Conservation (phyloP, 2,329 filamentous ascomycete species). For the Colletotrichum abscissum region DNA sequence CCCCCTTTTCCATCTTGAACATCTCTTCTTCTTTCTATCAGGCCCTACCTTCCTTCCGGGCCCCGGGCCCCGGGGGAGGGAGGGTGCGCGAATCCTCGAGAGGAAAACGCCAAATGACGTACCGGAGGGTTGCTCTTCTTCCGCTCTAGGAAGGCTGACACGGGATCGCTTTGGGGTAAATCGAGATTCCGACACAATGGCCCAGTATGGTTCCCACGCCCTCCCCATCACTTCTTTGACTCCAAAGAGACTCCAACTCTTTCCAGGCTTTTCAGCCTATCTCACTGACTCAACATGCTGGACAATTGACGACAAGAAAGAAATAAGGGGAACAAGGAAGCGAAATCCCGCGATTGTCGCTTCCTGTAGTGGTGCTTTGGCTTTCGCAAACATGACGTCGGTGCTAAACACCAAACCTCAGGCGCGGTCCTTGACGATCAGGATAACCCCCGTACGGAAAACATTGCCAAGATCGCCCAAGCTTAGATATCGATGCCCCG, state of each 20-base stretch:
- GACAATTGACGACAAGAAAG: not conserved
- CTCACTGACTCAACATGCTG: not conserved
- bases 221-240: too few species aligned
- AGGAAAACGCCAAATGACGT: conserved; percentile 26
- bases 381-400: conserved; percentile 20
- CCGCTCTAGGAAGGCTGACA: conserved; percentile 30
- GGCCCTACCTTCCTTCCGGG: too few species aligned
- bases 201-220: not conserved
- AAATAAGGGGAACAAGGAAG: not conserved
- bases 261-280: not conserved
- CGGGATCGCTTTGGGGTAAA: conserved; percentile 25
- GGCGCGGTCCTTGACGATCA: not conserved
- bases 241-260: not conserved
- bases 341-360: not conserved
- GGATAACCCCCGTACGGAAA: not conserved
- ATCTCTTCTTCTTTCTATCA: not conserved
- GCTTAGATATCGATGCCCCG: not conserved
- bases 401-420: not conserved
- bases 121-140: conserved; percentile 17
- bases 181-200: conserved; percentile 26
- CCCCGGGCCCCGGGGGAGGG: not conserved
- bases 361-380: not conserved
- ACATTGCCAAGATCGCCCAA: not conserved
- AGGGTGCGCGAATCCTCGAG: not conserved
- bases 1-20: not conserved